phyloP scores from a whole-genome alignment of 83 land plant genomes.

The Isoetes engelmannii region DNA sequence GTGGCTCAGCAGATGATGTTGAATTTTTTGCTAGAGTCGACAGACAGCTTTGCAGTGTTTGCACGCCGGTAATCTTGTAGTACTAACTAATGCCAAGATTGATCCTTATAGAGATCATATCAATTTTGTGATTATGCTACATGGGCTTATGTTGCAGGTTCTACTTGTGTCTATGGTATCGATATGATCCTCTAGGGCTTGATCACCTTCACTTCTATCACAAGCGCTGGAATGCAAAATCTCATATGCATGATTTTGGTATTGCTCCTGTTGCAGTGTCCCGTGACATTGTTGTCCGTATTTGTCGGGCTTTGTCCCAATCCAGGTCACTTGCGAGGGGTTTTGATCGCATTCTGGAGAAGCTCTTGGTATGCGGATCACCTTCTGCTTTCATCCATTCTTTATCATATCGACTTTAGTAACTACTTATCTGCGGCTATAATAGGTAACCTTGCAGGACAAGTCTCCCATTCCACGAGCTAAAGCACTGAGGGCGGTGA shows the following conservation, averaged over 20 bases:
- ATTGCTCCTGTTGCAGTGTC: constrained; percentile 41
- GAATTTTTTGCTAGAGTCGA: constrained; percentile 71
- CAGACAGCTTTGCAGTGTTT: constrained; percentile 54
- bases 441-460: constrained; percentile 81
- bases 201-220: constrained; percentile 47
- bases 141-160: constrained; percentile 50
- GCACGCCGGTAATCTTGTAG: constrained; percentile 57
- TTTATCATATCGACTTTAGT: neutral
- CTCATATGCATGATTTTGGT: constrained; percentile 57
- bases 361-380: constrained; percentile 54
- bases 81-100: neutral
- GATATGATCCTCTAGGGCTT: constrained; percentile 62
- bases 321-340: constrained; percentile 88
- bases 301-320: constrained; percentile 74
- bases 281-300: constrained; percentile 64
- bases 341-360: constrained; percentile 76
- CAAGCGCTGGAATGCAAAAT: constrained; percentile 56
- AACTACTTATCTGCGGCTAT: constrained; percentile 10
- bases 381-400: neutral
- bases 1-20: constrained; percentile 78
- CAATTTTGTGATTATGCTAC: neutral
- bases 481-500: constrained; percentile 93
- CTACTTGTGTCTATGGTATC: constrained; percentile 87
- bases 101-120: neutral
- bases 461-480: constrained; percentile 85